Conservation (phyloP, 108 stramenopile species). For the Asterionellopsis glacialis region DNA sequence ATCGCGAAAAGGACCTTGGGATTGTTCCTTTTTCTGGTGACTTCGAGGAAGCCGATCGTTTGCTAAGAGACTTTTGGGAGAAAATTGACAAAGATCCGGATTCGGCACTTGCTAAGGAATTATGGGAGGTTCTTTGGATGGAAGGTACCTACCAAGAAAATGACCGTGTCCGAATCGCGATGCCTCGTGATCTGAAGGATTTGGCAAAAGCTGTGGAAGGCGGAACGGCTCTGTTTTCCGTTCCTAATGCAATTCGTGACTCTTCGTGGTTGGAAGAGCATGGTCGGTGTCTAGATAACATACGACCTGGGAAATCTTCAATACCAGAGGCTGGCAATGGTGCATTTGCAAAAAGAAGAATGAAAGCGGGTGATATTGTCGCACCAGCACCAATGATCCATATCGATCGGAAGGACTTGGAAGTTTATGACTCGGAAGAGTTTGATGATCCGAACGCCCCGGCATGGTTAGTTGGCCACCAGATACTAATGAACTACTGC, state of each 20-base stretch:
- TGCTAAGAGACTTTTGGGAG: conserved; percentile 19
- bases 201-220: not conserved
- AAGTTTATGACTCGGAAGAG: conserved; percentile 4
- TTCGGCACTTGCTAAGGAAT: conserved; percentile 11
- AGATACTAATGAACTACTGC: conserved; percentile 65
- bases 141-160: conserved; percentile 10
- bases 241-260: conserved; percentile 13
- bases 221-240: conserved; percentile 17
- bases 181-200: conserved; percentile 10
- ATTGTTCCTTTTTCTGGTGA: conserved; percentile 27
- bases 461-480: conserved; percentile 5
- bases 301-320: conserved; percentile 13
- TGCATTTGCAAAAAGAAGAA: conserved; percentile 50
- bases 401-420: conserved; percentile 5
- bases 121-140: conserved; percentile 13
- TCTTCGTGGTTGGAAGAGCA: conserved; percentile 40
- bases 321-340: conserved; percentile 51
- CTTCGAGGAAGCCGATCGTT: conserved; percentile 23
- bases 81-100: conserved; percentile 4
- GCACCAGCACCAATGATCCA: conserved; percentile 65
- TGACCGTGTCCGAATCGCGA: conserved; percentile 6
- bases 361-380: conserved; percentile 40
- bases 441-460: not conserved
- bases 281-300: conserved; percentile 74
- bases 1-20: conserved; percentile 23